These are phyloP conservation scores for Xanthoconium stramineum DNA, from an alignment of 768 basidiomycete genomes.

Conservation along the genomic window DNA sequence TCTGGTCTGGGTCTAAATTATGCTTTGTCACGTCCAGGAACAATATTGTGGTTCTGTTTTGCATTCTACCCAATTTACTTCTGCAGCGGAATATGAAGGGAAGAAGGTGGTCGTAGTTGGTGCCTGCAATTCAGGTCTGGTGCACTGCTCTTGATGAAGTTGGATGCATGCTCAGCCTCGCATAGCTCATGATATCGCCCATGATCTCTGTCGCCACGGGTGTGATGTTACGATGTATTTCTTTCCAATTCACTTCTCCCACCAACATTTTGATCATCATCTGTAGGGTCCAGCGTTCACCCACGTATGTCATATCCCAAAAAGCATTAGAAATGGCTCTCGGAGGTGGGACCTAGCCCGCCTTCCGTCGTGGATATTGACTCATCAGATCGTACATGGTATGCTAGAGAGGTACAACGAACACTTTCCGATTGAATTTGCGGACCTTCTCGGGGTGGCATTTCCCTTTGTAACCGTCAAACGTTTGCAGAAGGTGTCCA, in stretches of 20 bases:
- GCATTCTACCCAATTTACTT: conserved; percentile 52
- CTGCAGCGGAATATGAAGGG: conserved; percentile 44
- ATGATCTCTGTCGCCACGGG: conserved; percentile 29
- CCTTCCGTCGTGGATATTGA: background rate
- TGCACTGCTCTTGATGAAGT: background rate
- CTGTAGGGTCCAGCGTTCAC: conserved; percentile 28
- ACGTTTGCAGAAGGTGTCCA: conserved; percentile 5
- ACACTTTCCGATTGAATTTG: conserved; percentile 24
- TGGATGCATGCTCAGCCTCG: background rate
- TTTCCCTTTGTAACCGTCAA: conserved; percentile 22
- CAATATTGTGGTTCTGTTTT: conserved; percentile 48
- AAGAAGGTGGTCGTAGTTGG: conserved; percentile 68
- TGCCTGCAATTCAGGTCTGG: conserved; percentile 54
- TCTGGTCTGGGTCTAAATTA: background rate
- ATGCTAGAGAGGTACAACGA: conserved; percentile 26
- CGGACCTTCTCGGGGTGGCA: conserved; percentile 22
- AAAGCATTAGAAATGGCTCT: conserved; percentile 5
- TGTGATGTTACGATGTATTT: conserved; percentile 28
- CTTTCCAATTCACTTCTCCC: conserved; percentile 22
- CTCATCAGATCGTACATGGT: background rate
- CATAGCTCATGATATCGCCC: conserved; percentile 39
- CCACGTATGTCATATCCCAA: conserved; percentile 25
- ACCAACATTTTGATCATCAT: background rate
- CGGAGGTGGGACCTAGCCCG: conserved; percentile 8
- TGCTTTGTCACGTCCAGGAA: conserved; percentile 31